Percentiles rank a stretch among this genome's conserved stretches.
These are phyloP conservation scores for Phytophthora rubi DNA, from an alignment of 352 stramenopile genomes.

Conservation along the genomic window DNA sequence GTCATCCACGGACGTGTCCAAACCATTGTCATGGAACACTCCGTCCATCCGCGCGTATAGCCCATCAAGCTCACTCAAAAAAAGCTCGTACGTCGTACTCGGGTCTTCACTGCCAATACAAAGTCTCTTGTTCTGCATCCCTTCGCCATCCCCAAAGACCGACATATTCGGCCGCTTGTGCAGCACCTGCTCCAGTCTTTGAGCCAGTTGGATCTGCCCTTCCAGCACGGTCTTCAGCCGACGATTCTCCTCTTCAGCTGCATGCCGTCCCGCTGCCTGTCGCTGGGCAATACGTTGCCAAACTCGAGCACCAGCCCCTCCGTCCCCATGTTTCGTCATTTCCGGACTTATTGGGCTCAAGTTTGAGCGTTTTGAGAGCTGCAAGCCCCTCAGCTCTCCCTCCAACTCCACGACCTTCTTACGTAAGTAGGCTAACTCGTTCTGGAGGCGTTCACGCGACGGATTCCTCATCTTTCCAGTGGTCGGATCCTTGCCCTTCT, in stretches of 20 bases:
- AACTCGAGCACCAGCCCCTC: conserved; percentile 31
- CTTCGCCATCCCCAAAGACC: conserved; percentile 30
- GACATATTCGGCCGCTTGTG: conserved; percentile 53
- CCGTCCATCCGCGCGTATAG: conserved; percentile 46
- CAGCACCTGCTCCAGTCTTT: conserved; percentile 57
- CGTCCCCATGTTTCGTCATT: conserved; percentile 13
- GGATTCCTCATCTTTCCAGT: conserved; percentile 49
- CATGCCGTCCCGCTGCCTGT: conserved; percentile 40
- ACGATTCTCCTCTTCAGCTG: conserved; percentile 52
- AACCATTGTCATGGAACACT: conserved; percentile 55
- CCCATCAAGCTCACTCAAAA: conserved; percentile 49
- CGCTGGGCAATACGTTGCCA: conserved; percentile 61
- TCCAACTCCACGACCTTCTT: conserved; percentile 55
- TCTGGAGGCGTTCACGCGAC: conserved; percentile 55
- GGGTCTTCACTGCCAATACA: conserved; percentile 29
- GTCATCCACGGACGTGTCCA: conserved; percentile 48
- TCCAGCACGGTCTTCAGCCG: conserved; percentile 49
- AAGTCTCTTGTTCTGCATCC: conserved; percentile 25
- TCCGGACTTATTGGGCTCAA: conserved; percentile 1
- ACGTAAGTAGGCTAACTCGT: conserved; percentile 50
- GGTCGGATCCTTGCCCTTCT: conserved; percentile 18
- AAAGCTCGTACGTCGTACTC: conserved; percentile 39
- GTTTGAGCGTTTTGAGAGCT: conserved; percentile 12
- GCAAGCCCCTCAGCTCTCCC: conserved; percentile 39
- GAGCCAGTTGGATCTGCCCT: conserved; percentile 55